Conservation (phyloP, 202 grass and related monocot genomes). For the Elaeis oleifera region DNA sequence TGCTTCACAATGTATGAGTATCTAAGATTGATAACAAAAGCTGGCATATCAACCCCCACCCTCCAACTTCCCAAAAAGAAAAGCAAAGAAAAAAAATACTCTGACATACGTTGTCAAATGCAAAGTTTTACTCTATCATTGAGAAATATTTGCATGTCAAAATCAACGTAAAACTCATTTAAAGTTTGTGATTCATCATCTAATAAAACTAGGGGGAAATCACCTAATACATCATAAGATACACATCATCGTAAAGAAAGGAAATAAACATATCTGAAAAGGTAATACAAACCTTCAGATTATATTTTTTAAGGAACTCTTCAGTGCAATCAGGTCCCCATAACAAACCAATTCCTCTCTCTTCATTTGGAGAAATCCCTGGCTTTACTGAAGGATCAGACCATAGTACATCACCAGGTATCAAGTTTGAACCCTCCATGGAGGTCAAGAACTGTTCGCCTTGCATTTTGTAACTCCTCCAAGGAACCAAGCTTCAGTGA, state of each 20-base stretch:
- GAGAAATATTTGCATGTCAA: no score
- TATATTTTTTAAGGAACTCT: slow-evolving; percentile 68
- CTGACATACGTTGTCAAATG: no score
- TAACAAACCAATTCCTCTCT: slow-evolving; percentile 87
- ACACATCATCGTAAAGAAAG: background rate
- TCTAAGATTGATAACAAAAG: no score
- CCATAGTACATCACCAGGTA: slow-evolving; percentile 96
- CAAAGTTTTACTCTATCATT: no score
- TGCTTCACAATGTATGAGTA: no score
- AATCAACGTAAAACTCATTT: no score
- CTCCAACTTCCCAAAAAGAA: no score
- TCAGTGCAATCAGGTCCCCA: slow-evolving; percentile 96
- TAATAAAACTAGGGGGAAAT: no score
- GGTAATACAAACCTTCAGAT: slow-evolving; percentile 61
- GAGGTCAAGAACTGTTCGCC: slow-evolving; percentile 85
- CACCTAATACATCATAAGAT: background rate
- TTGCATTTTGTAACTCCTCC: slow-evolving; percentile 73
- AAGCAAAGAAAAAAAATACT: no score
- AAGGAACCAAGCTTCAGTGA: slow-evolving; percentile 74
- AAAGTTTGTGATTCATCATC: no score
- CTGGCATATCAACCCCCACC: no score
- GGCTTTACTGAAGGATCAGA: slow-evolving; percentile 67
- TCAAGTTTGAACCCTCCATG: slow-evolving; percentile 81
- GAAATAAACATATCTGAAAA: background rate
- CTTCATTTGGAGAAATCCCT: slow-evolving; percentile 77